Evolutionary conservation across 768 basidiomycete species (phyloP).

Genomic region (Calocybe indica): DNA sequence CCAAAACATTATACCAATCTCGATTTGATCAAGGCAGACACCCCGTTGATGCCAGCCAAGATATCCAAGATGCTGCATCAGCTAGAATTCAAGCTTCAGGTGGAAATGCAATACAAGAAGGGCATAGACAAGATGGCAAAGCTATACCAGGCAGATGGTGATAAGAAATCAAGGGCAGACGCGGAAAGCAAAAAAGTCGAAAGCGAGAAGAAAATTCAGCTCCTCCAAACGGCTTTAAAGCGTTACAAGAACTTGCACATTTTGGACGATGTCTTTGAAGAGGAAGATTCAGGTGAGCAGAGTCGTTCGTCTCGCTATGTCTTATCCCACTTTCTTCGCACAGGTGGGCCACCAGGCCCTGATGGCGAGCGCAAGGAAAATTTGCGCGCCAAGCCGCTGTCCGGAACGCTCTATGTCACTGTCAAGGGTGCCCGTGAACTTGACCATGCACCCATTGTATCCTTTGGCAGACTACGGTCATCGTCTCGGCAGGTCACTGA

Average conservation of each 20-base stretch:
- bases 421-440: constrained; percentile 90
- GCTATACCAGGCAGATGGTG: constrained; percentile 92
- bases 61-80: constrained; percentile 98
- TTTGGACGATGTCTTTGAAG: constrained; percentile 83
- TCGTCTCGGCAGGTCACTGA: constrained; percentile 77
- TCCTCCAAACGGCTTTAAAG: constrained; percentile 87
- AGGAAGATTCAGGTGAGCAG: constrained; percentile 65
- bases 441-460: constrained; percentile 82
- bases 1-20: constrained; percentile 74
- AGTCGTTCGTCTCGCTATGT: background rate
- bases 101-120: constrained; percentile 96
- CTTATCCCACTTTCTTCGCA: constrained; percentile 1
- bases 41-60: constrained; percentile 91
- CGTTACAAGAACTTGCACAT: constrained; percentile 95
- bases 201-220: constrained; percentile 93
- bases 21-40: constrained; percentile 96
- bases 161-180: constrained; percentile 91
- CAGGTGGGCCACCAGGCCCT: constrained; percentile 43
- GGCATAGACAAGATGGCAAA: constrained; percentile 99
- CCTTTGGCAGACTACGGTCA: constrained; percentile 54
- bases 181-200: constrained; percentile 93
- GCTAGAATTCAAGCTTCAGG: constrained; percentile 97
- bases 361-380: constrained; percentile 91
- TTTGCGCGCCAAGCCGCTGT: constrained; percentile 87
- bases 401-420: constrained; percentile 86